These are phyloP conservation scores for Skeletonema costatum DNA, from an alignment of 108 stramenopile genomes.

Conservation along the genomic window DNA sequence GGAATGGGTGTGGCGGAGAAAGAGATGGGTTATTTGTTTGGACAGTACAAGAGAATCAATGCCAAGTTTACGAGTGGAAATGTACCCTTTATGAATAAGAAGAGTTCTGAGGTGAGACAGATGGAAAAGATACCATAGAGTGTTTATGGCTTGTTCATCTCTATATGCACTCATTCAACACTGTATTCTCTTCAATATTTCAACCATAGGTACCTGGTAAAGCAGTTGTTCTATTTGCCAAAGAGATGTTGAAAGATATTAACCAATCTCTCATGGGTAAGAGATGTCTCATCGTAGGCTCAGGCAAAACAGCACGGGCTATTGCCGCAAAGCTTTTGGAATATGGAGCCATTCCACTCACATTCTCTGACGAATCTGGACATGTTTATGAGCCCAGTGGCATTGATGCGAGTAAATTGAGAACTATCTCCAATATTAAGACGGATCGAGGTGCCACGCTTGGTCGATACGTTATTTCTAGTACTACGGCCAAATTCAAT, in stretches of 20 bases:
- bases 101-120: conserved; percentile 41
- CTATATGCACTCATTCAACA: neutral
- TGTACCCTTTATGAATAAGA: conserved; percentile 57
- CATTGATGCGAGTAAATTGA: conserved; percentile 85
- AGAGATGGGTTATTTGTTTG: conserved; percentile 96
- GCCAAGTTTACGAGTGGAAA: conserved; percentile 50
- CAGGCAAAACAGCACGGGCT: conserved; percentile 92
- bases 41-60: conserved; percentile 98
- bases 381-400: conserved; percentile 96
- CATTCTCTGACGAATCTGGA: conserved; percentile 93
- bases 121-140: neutral
- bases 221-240: conserved; percentile 92
- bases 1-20: conserved; percentile 90
- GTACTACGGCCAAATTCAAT: conserved; percentile 89
- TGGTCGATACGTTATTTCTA: conserved; percentile 88
- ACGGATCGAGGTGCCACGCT: conserved; percentile 91
- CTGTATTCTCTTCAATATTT: neutral
- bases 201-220: conserved; percentile 85
- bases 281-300: conserved; percentile 91
- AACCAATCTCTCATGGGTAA: conserved; percentile 93
- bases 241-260: conserved; percentile 82
- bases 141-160: neutral
- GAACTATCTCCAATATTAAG: conserved; percentile 94
- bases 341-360: conserved; percentile 94
- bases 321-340: conserved; percentile 92